phyloP scores from a whole-genome alignment of 352 stramenopile genomes.

The Elongisporangium senticosum region DNA sequence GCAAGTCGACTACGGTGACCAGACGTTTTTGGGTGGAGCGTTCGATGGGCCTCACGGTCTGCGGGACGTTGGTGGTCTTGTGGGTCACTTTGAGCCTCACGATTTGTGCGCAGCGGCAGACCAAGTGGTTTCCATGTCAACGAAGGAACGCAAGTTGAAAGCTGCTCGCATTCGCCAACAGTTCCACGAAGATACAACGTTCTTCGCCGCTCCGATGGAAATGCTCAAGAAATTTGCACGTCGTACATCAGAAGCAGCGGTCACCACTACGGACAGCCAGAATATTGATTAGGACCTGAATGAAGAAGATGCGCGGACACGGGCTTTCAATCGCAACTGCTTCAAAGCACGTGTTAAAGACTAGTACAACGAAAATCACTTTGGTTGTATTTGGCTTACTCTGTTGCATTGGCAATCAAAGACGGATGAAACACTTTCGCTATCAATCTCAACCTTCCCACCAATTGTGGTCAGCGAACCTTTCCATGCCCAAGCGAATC shows the following conservation, averaged over 20 bases:
- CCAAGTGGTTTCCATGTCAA: slow-evolving; percentile 18
- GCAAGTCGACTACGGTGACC: slow-evolving; percentile 3
- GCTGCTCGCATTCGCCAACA: slow-evolving; percentile 17
- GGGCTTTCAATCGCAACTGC: slow-evolving; percentile 2
- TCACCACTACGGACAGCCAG: not conserved
- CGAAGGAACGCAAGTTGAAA: slow-evolving; percentile 13
- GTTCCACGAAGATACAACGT: slow-evolving; percentile 34
- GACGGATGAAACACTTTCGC: too few species aligned
- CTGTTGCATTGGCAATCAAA: too few species aligned
- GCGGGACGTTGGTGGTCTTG: slow-evolving; percentile 15
- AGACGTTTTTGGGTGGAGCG: slow-evolving; percentile 14
- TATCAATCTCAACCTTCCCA: too few species aligned
- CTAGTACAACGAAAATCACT: slow-evolving; percentile 2
- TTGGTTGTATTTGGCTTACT: slow-evolving; percentile 27
- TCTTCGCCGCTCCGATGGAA: slow-evolving; percentile 27
- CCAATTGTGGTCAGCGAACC: too few species aligned
- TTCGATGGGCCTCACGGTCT: slow-evolving; percentile 20
- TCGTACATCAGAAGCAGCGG: not conserved
- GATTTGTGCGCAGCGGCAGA: slow-evolving; percentile 21
- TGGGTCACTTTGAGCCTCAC: slow-evolving; percentile 11
- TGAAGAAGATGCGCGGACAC: not conserved
- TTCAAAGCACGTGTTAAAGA: not conserved
- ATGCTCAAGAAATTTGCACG: slow-evolving; percentile 15
- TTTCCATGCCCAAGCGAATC: too few species aligned
- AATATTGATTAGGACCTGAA: not conserved